These are phyloP conservation scores for Warburgia ugandensis DNA, from an alignment of 164 flowering plant genomes.

Conservation along the genomic window DNA sequence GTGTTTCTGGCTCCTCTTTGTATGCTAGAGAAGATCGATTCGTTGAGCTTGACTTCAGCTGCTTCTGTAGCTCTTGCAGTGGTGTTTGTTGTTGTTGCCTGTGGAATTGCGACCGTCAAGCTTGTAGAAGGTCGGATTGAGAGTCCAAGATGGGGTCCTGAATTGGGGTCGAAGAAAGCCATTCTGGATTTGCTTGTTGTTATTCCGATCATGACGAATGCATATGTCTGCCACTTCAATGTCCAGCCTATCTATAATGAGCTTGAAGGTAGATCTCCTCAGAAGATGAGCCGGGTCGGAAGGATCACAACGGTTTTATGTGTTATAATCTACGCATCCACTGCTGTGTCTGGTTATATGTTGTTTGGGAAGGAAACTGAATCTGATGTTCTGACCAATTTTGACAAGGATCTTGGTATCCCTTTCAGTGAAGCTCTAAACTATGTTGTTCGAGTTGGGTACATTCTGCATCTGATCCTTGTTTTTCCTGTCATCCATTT, in stretches of 20 bases:
- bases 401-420: constrained; percentile 81
- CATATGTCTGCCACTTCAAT: constrained; percentile 89
- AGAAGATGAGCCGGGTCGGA: constrained; percentile 84
- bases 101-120: constrained; percentile 57
- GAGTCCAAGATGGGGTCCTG: constrained; percentile 68
- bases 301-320: constrained; percentile 74
- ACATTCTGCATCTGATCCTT: constrained; percentile 77
- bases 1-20: constrained; percentile 83
- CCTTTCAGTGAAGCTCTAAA: constrained; percentile 64
- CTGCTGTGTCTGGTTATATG: constrained; percentile 74
- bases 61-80: constrained; percentile 93
- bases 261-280: constrained; percentile 71
- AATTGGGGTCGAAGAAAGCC: constrained; percentile 66
- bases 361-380: constrained; percentile 83
- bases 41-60: constrained; percentile 86
- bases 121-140: constrained; percentile 68
- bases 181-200: constrained; percentile 88
- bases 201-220: constrained; percentile 91
- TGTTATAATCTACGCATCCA: constrained; percentile 58
- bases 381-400: constrained; percentile 79
- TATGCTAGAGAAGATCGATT: constrained; percentile 75
- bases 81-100: constrained; percentile 71
- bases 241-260: constrained; percentile 96
- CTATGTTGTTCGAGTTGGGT: constrained; percentile 77
- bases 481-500: constrained; percentile 97